phyloP scores from a whole-genome alignment of 2,329 filamentous ascomycete genomes.

The Colletotrichum chlorophyti region DNA sequence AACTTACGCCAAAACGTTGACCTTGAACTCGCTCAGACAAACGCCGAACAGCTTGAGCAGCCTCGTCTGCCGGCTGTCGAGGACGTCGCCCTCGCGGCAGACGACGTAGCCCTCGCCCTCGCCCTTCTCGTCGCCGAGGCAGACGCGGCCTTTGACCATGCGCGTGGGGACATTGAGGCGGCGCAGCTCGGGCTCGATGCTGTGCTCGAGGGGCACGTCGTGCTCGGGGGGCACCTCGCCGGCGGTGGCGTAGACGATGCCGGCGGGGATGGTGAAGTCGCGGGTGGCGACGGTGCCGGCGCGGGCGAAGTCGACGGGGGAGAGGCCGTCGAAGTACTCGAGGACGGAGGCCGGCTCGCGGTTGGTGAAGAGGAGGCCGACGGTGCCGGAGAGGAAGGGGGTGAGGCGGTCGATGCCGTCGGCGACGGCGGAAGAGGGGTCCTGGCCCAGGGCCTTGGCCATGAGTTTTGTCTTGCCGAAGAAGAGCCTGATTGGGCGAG shows the following conservation, averaged over 20 bases:
- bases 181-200: conserved; percentile 87
- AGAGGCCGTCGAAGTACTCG: conserved; percentile 74
- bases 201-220: conserved; percentile 87
- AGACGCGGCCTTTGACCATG: conserved; percentile 87
- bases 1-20: conserved; percentile 76
- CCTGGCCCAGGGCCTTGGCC: conserved; percentile 88
- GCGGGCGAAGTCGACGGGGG: conserved; percentile 87
- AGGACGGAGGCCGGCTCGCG: conserved; percentile 71
- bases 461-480: conserved; percentile 99
- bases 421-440: conserved; percentile 79
- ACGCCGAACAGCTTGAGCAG: conserved; percentile 94
- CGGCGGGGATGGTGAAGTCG: conserved; percentile 80
- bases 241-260: conserved; percentile 80
- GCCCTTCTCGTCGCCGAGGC: conserved; percentile 64
- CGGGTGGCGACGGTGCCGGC: conserved; percentile 79
- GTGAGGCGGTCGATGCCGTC: conserved; percentile 76
- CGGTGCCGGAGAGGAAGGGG: conserved; percentile 76
- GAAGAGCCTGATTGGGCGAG: conserved; percentile 72
- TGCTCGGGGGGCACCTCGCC: conserved; percentile 82
- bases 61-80: conserved; percentile 92
- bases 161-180: conserved; percentile 89
- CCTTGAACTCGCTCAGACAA: conserved; percentile 87
- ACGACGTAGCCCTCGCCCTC: conserved; percentile 70
- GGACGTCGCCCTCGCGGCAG: conserved; percentile 81
- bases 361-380: conserved; percentile 91